phyloP scores from a whole-genome alignment of 2,329 filamentous ascomycete species.

The Fusarium sp. region DNA sequence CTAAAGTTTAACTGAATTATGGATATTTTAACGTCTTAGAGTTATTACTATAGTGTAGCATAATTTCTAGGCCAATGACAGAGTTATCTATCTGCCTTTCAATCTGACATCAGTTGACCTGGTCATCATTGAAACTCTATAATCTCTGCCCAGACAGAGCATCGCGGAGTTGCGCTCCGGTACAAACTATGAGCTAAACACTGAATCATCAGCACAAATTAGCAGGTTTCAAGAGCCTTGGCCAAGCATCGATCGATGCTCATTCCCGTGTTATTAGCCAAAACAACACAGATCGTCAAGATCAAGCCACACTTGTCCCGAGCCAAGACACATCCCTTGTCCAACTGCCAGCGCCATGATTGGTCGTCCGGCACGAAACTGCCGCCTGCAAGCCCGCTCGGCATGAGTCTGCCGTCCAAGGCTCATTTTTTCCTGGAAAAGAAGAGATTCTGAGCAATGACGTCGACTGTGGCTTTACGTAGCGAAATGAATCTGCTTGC shows the following conservation, averaged over 20 bases:
- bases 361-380: constrained; percentile 28
- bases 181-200: neutral
- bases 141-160: neutral
- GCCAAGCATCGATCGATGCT: neutral
- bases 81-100: accelerated
- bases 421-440: constrained; percentile 3
- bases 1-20: constrained; percentile 5
- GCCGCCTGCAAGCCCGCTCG: constrained; percentile 26
- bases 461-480: constrained; percentile 29
- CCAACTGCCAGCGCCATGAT: neutral
- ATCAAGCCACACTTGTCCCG: constrained; percentile 24
- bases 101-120: neutral
- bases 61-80: neutral
- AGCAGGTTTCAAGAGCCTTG: constrained; percentile 11
- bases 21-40: neutral
- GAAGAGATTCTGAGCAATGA: constrained; percentile 11
- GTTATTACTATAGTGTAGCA: neutral
- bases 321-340: constrained; percentile 25
- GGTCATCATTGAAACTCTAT: neutral
- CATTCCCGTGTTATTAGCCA: constrained; percentile 4
- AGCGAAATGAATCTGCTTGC: neutral
- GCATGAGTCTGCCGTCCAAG: constrained; percentile 33
- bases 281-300: neutral
- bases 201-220: constrained; percentile 9
- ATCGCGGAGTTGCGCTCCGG: neutral